Base-by-base conservation (phyloP, 768 basidiomycete species). In the Termitomyces sp. region DNA sequence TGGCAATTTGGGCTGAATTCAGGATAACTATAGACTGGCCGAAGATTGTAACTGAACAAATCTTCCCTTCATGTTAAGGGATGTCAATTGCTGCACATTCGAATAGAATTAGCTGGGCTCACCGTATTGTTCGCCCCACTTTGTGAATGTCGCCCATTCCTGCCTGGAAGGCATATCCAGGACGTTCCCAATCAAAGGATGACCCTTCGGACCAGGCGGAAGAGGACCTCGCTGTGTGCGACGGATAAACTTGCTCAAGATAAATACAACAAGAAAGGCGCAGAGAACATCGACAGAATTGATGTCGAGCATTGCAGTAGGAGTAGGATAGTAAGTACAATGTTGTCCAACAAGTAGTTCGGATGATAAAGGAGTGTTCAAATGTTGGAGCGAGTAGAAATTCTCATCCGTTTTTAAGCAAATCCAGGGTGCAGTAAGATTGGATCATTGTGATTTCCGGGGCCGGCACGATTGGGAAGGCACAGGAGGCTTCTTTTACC, bases 21-120 rank as follows among this genome's bases (percentile, higher is more conserved):
- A 88, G 61, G 45, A 88, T 70, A 39, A 87, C 67, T 36, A 88
- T 69, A 42, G 84, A 75, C 60, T 86, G 85, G 3, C 85, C 85
- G 5, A 88, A 71, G 14, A 87, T 73, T 27, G 82, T 85, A 1
- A 79, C 77, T 43, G 84, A 86, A 59, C 79, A 78, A 24, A 88
- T 84, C 56, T 83, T 82, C 37, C 86, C 86, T 87, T 58, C 13
- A 42, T 49, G 32, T 27, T 4, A 32, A 33, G 33, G 20, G 20
- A 49, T 42, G 39, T 56, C 27, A 51, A 39, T 43, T 24, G 49
- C 32, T 39, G 10, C 2, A 4, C 13, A 10, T 24, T 48, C 30
- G 12, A 33, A 27, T 8, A 36, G 18, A 26, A 34, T 33, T 13
- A 52, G 20, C 37, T 10, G 10, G 22, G 62, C 74, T 30, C 60